phyloP scores from a whole-genome alignment of 176 grass and related monocot species.

The Juncus effusus region DNA sequence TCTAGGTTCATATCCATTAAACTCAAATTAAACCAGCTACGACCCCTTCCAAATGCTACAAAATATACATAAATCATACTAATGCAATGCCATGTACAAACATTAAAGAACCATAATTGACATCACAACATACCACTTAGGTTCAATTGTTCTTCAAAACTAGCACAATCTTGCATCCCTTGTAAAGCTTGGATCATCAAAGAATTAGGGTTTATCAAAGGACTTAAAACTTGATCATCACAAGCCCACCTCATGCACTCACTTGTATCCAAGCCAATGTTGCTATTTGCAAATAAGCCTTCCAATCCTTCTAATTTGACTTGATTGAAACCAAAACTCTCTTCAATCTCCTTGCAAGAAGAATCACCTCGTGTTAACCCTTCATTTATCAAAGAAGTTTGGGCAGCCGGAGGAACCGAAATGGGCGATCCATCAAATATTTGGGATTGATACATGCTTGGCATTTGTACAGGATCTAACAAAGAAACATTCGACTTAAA shows the following conservation, averaged over 20 bases:
- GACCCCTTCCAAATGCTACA: conserved; percentile 54
- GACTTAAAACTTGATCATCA: conserved; percentile 46
- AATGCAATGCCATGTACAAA: conserved; percentile 51
- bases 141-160: conserved; percentile 45
- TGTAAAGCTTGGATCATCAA: conserved; percentile 44
- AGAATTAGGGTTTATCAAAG: conserved; percentile 48
- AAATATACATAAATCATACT: conserved; percentile 54
- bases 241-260: conserved; percentile 43
- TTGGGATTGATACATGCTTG: conserved; percentile 23
- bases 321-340: conserved; percentile 64
- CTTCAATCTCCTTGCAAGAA: conserved; percentile 48
- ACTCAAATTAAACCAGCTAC: conserved; percentile 29
- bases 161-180: conserved; percentile 41
- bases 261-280: conserved; percentile 18
- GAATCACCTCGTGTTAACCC: conserved; percentile 12
- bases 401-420: conserved; percentile 26
- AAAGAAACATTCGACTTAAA: background rate
- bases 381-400: conserved; percentile 14
- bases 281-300: conserved; percentile 40
- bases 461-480: conserved; percentile 15
- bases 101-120: conserved; percentile 29
- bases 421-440: conserved; percentile 39
- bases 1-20: conserved; percentile 23
- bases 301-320: conserved; percentile 70
- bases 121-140: conserved; percentile 44